Conservation (phyloP, 202 grass and related monocot species). For the Schoenoplectus tabernaemontani region DNA sequence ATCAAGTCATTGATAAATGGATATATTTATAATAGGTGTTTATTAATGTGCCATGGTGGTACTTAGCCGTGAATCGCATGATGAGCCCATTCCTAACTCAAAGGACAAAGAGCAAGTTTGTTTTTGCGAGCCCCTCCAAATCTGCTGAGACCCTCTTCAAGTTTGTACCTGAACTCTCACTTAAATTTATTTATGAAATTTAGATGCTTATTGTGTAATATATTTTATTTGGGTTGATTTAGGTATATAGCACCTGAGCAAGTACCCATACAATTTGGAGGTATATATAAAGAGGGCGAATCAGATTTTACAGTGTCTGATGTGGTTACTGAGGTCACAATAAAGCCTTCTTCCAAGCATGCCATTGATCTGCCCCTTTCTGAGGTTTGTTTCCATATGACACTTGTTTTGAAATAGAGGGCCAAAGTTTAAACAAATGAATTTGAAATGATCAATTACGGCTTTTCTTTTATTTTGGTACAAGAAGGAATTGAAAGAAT, state of each 20-base stretch:
- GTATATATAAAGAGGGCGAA: slow-evolving; percentile 74
- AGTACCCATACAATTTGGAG: slow-evolving; percentile 91
- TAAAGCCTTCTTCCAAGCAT: slow-evolving; percentile 72
- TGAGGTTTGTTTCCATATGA: slow-evolving; percentile 42
- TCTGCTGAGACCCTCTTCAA: slow-evolving; percentile 83
- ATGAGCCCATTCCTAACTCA: slow-evolving; percentile 93
- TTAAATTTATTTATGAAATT: neutral
- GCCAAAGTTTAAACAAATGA: neutral
- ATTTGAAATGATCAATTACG: neutral
- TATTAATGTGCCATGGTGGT: slow-evolving; percentile 99
- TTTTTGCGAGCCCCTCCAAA: slow-evolving; percentile 83
- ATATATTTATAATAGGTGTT: slow-evolving; percentile 48
- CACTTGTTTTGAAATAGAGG: neutral
- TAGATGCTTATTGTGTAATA: neutral
- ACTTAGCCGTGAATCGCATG: slow-evolving; percentile 87
- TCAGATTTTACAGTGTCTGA: slow-evolving; percentile 77
- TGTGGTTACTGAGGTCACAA: slow-evolving; percentile 46
- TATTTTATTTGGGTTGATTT: neutral
- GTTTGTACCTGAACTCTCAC: slow-evolving; percentile 26
- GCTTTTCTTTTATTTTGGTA: neutral
- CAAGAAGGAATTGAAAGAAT: too few species aligned
- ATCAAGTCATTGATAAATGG: neutral
- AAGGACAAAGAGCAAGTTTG: slow-evolving; percentile 98
- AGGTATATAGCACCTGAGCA: slow-evolving; percentile 92
- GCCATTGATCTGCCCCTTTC: slow-evolving; percentile 56